These are phyloP conservation scores for Chlamydomonas reinhardtii DNA, from an alignment of 163 green algal species.

Conservation along the genomic window DNA sequence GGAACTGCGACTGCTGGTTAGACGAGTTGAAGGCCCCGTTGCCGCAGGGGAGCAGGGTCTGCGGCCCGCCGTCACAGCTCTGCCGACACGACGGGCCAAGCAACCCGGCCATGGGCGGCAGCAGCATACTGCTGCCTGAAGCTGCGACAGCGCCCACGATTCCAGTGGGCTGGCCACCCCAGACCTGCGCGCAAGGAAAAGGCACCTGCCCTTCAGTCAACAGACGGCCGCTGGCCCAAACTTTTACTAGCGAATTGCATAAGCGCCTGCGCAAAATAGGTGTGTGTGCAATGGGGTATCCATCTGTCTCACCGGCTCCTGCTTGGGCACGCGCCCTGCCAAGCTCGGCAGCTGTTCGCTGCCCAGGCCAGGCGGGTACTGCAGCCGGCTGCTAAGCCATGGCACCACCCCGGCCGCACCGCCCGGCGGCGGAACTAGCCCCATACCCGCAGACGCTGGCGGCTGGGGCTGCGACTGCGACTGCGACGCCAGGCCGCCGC, in stretches of 20 bases:
- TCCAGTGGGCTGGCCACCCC: neutral
- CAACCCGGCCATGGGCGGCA: neutral
- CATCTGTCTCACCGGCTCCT: slow-evolving; percentile 4
- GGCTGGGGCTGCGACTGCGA: too few species aligned
- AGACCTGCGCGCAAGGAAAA: too few species aligned
- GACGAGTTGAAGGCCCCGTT: neutral
- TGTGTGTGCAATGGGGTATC: too few species aligned
- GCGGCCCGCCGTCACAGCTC: slow-evolving; percentile 22
- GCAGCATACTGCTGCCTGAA: neutral
- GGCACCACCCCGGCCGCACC: neutral
- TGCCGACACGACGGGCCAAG: slow-evolving; percentile 3
- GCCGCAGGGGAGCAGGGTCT: neutral
- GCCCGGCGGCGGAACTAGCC: neutral
- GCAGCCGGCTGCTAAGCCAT: slow-evolving; percentile 7
- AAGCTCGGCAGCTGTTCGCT: neutral
- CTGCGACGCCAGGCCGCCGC: too few species aligned
- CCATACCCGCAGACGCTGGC: too few species aligned
- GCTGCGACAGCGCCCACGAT: neutral
- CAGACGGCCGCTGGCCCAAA: too few species aligned
- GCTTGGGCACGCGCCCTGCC: slow-evolving; percentile 17
- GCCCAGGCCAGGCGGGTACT: too few species aligned
- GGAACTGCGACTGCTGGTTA: neutral
- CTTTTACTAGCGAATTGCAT: too few species aligned
- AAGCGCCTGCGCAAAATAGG: too few species aligned
- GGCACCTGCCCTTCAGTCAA: too few species aligned